These are phyloP conservation scores for Galerina sulciceps DNA, from an alignment of 768 basidiomycete genomes.

Conservation along the genomic window DNA sequence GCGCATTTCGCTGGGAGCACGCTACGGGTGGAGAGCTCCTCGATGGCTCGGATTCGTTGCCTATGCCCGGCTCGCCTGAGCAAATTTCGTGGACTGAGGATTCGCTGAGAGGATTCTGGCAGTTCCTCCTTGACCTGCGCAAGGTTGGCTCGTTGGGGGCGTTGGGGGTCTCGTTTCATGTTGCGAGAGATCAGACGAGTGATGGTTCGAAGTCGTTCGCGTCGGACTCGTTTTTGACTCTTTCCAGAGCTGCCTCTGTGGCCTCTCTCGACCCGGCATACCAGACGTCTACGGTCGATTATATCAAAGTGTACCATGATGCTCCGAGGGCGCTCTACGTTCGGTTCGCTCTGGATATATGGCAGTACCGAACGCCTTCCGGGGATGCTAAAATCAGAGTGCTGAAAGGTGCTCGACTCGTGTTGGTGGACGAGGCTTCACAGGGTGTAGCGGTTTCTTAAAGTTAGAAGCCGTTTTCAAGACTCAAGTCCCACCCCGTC, in stretches of 20 bases:
- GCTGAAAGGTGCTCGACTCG: conserved; percentile 51
- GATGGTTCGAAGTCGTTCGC: background rate
- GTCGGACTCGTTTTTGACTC: background rate
- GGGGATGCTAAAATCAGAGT: conserved; percentile 41
- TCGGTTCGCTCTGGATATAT: conserved; percentile 54
- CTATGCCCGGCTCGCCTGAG: conserved; percentile 20
- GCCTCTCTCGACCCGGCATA: background rate
- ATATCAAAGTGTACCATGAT: conserved; percentile 67
- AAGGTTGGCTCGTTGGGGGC: conserved; percentile 42
- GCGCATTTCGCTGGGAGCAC: conserved; percentile 50
- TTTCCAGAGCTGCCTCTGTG: background rate
- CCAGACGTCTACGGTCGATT: conserved; percentile 34
- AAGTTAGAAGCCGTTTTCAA: background rate
- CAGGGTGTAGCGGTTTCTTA: conserved; percentile 48
- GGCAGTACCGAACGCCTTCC: conserved; percentile 36
- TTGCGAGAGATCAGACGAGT: conserved; percentile 16
- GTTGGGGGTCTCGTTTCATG: conserved; percentile 54
- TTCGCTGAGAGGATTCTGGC: conserved; percentile 52
- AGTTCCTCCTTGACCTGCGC: conserved; percentile 47
- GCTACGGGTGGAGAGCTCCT: conserved; percentile 48
- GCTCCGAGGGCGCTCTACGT: conserved; percentile 49
- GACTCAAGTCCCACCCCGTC: too few relatives aligned
- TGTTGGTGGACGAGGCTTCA: conserved; percentile 50
- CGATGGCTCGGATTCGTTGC: conserved; percentile 26
- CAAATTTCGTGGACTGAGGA: conserved; percentile 51